Evolutionary conservation across 768 basidiomycete genomes (phyloP).

Genomic region (Candolleomyces aberdarensis): DNA sequence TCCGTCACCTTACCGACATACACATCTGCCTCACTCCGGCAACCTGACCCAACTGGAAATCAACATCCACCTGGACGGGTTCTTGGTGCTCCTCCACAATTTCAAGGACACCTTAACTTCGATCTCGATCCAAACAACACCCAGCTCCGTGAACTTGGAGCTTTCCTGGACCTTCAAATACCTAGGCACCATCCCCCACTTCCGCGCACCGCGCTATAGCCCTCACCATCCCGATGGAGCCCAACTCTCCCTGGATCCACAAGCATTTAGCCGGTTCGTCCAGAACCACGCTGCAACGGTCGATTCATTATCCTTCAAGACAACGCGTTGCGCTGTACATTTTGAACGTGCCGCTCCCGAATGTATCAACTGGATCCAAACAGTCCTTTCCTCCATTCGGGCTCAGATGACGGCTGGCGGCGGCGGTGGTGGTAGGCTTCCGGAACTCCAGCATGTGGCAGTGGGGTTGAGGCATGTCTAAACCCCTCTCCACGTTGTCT

Average conservation of each 20-base stretch:
- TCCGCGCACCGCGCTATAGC: slow-evolving; percentile 29
- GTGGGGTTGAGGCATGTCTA: slow-evolving; percentile 38
- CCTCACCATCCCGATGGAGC: slow-evolving; percentile 42
- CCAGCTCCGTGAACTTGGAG: slow-evolving; percentile 35
- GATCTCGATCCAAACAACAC: slow-evolving; percentile 33
- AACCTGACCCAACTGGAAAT: slow-evolving; percentile 26
- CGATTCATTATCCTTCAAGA: slow-evolving; percentile 31
- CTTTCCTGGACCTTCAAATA: slow-evolving; percentile 33
- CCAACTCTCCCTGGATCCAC: slow-evolving; percentile 31
- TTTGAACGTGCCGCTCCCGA: slow-evolving; percentile 20
- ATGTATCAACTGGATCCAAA: slow-evolving; percentile 40
- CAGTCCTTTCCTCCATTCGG: slow-evolving; percentile 26
- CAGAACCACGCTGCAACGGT: slow-evolving; percentile 31
- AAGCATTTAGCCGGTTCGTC: slow-evolving; percentile 33
- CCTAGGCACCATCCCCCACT: slow-evolving; percentile 36
- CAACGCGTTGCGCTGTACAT: slow-evolving; percentile 24
- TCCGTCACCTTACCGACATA: slow-evolving; percentile 34
- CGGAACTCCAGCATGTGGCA: slow-evolving; percentile 28
- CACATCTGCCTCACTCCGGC: slow-evolving; percentile 33
- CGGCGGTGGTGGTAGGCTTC: slow-evolving; percentile 12
- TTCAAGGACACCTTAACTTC: slow-evolving; percentile 35
- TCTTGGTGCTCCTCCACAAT: slow-evolving; percentile 44
- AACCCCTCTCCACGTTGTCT: slow-evolving; percentile 22
- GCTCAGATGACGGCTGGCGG: slow-evolving; percentile 2
- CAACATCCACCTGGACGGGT: slow-evolving; percentile 33